Evolutionary conservation across 805 yeast genomes (phyloP), one percentile per base, ranked within the genome.

Genomic region (Starmerella khaoyaiensis): DNA sequence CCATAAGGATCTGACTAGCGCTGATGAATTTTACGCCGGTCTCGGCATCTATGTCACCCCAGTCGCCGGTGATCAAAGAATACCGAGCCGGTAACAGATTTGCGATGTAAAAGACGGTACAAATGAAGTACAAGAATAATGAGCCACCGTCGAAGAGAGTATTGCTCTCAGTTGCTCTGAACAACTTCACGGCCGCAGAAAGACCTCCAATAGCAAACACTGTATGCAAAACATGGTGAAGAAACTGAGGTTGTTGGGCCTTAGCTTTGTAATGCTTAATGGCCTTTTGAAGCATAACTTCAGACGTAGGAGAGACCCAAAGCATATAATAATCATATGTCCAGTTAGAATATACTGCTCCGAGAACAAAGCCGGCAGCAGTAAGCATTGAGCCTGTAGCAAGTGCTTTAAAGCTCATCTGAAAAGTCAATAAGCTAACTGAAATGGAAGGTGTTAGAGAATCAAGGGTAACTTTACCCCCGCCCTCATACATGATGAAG

Each of bases 21-120:
- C 90, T 95, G 53, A 90, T 72, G 27, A 90, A 94, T 47, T 81
- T 82, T 52, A 87, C 61, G 21, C 97, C 97, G 17, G 93, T 81
- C 43, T 67, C 67, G 56, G 71, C 74, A 52, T 80, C 81, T 35
- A 90, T 94, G 35, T 87, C 97, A 48, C 95, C 97, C 97, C 97
- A 87, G 42, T 73, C 65, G 30, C 84, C 86, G 40, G 69, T 59
- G 20, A 73, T 50, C 37, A 82, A 72, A 39, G 86, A 72, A 48
- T 69, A 69, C 27, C 76, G 64, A 37, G 97, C 97, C 36, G 79
- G 72, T 54, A 82, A 71, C 48, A 87, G 65, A 62, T 90, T 90
- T 45, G 94, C 79, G 52, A 87, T 63, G 59, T 84, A 90, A 50
- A 87, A 71, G 51, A 87, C 74, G 31, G 79, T 61, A 15, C 79